Evolutionary conservation across 257 asterid species (phyloP), one percentile per base, ranked within the genome.

Genomic region (Paraleonurus japonicus): DNA sequence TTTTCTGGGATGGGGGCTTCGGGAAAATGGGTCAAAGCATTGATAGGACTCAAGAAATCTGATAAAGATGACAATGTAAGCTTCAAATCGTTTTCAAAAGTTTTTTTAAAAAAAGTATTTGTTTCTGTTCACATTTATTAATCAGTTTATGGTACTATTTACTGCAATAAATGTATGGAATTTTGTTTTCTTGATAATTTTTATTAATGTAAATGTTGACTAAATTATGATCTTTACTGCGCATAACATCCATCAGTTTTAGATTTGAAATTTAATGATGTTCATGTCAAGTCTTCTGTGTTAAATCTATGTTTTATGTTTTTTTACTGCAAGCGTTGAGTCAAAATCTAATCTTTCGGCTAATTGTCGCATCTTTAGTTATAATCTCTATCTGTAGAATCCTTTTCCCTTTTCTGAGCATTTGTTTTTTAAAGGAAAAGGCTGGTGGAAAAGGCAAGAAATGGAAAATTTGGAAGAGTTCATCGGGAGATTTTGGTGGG

Each of bases 381-480:
- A 4, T 12, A 57, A 33, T 28, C 2, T 39, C 62, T 26, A n/a
- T n/a, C 26, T 26, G 11, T 16, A 62, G 23, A 12, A 9, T 26
- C 33, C 9, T n/a, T 55, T 48, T 16, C 5, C 3, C 9, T 16
- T 28, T 23, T 41, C 23, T 23, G 11, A 4, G 45, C 26, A 12
- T 55, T 11, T 3, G 13, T 4, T 17, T 20, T 68, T 61, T 30
- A 61, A 53, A 87, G 98, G 93, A 88, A 76, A 93, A 88, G 71
- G 67, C 74, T 22, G 81, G 81, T 20, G 92, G 84, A 19, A 93
- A 88, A 88, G 65, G 82, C 77, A 93, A 87, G 78, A 93, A 87
- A 87, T 93, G 98, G 97, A 93, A 54, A 85, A 45, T 87, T 63
- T 92, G 96, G 96, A 89, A 83, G 81, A 81, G 89, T 67, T 81